These are phyloP conservation scores for Eustoma russellianum DNA, from an alignment of 257 asterid genomes.

Conservation along the genomic window DNA sequence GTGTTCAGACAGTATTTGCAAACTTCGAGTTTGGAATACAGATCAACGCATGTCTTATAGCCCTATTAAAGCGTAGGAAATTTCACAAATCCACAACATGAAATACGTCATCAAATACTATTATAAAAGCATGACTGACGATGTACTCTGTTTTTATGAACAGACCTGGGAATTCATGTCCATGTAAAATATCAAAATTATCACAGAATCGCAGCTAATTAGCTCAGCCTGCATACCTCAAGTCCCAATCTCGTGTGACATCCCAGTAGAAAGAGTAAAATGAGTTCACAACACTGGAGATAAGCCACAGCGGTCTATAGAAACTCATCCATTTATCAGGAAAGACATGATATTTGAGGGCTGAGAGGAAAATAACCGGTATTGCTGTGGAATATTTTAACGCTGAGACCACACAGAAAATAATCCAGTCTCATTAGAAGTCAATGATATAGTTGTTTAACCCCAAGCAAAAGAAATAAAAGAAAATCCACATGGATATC, in stretches of 20 bases:
- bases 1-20: too few species aligned
- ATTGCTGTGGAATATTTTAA: slow-evolving; percentile 89
- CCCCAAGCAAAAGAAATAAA: too few species aligned
- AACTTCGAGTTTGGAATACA: too few species aligned
- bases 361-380: slow-evolving; percentile 88
- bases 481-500: too few species aligned
- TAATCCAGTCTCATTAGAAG: too few species aligned
- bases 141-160: background rate
- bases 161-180: background rate
- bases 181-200: background rate
- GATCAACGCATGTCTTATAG: too few species aligned
- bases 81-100: background rate
- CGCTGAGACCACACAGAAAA: slow-evolving; percentile 42
- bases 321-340: slow-evolving; percentile 68
- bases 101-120: too few species aligned
- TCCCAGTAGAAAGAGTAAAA: slow-evolving; percentile 98
- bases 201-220: background rate
- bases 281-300: slow-evolving; percentile 75
- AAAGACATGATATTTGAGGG: slow-evolving; percentile 85
- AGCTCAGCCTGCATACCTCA: slow-evolving; percentile 42
- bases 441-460: too few species aligned
- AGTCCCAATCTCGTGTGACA: slow-evolving; percentile 88
- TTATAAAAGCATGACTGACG: too few species aligned
- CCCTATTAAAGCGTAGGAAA: too few species aligned
- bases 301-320: slow-evolving; percentile 89